Evolutionary conservation across 805 yeast genomes (phyloP).

Genomic region (Millerozyma acaciae): DNA sequence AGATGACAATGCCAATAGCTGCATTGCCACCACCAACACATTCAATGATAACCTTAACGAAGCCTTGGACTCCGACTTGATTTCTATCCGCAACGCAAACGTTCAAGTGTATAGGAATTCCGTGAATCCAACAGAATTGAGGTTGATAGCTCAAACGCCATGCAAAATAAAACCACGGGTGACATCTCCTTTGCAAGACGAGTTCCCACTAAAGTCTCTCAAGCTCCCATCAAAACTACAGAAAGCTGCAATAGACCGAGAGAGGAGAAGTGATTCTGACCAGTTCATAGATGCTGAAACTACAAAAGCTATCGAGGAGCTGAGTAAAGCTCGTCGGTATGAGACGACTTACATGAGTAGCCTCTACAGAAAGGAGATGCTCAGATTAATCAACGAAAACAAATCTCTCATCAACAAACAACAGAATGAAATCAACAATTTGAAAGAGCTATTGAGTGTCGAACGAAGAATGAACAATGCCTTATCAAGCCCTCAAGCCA

Average conservation of each 20-base stretch:
- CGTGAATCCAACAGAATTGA: background rate
- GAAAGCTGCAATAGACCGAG: too few relatives aligned
- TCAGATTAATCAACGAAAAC: constrained; percentile 19
- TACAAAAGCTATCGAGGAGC: too few relatives aligned
- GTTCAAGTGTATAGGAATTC: constrained; percentile 7
- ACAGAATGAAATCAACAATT: constrained; percentile 21
- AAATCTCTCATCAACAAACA: constrained; percentile 19
- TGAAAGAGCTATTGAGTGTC: constrained; percentile 18
- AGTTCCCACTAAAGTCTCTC: background rate
- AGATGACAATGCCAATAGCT: background rate
- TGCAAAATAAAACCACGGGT: background rate
- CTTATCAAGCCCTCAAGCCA: constrained; percentile 7
- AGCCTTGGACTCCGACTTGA: constrained; percentile 7
- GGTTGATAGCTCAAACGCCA: background rate
- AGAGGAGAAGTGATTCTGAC: too few relatives aligned
- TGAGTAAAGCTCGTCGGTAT: too few relatives aligned
- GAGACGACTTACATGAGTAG: too few relatives aligned
- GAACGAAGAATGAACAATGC: constrained; percentile 18
- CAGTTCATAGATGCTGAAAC: too few relatives aligned
- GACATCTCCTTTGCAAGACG: background rate
- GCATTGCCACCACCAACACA: background rate
- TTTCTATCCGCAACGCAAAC: constrained; percentile 10
- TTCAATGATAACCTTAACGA: constrained; percentile 11
- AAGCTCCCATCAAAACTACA: background rate
- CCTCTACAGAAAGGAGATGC: constrained; percentile 20